Percentiles rank a stretch among this genome's conserved stretches.
Evolutionary conservation across 2,329 filamentous ascomycete genomes (phyloP).

Genomic region (Colletotrichum zoysiae): DNA sequence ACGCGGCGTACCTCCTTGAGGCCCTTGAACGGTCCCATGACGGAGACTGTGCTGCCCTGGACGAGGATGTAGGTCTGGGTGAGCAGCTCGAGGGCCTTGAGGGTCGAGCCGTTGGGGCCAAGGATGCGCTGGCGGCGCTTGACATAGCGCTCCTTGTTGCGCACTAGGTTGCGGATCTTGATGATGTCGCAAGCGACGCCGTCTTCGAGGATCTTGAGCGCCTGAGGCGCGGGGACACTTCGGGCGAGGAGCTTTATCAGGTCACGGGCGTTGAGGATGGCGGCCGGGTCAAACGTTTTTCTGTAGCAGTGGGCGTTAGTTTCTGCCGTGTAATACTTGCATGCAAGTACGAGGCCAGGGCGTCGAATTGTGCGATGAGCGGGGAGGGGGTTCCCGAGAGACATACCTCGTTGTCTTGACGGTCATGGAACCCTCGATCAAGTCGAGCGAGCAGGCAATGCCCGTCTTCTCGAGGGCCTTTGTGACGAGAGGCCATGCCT

Average conservation of each 20-base stretch:
- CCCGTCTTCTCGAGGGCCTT: constrained; percentile 87
- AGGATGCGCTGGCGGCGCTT: constrained; percentile 94
- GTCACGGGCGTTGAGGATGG: constrained; percentile 93
- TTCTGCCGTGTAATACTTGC: background rate
- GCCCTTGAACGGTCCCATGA: constrained; percentile 93
- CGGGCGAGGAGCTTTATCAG: constrained; percentile 92
- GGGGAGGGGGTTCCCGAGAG: constrained; percentile 47
- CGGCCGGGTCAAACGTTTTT: constrained; percentile 91
- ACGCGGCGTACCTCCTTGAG: constrained; percentile 92
- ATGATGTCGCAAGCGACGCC: constrained; percentile 93
- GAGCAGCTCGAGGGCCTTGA: constrained; percentile 93
- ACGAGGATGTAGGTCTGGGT: constrained; percentile 94
- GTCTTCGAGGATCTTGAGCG: constrained; percentile 94
- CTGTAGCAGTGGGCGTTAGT: constrained; percentile 51
- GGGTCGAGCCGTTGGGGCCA: constrained; percentile 89
- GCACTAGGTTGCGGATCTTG: constrained; percentile 90
- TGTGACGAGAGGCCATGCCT: constrained; percentile 93
- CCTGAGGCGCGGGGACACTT: constrained; percentile 92
- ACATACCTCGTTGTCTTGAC: constrained; percentile 90
- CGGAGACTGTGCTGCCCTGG: constrained; percentile 94
- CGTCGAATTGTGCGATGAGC: constrained; percentile 59
- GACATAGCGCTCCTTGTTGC: constrained; percentile 95
- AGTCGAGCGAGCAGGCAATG: constrained; percentile 91
- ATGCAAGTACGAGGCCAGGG: background rate
- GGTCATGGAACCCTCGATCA: constrained; percentile 96